Evolutionary conservation across 2,329 filamentous ascomycete species (phyloP).

Genomic region (Phyllosticta citribraziliensis): DNA sequence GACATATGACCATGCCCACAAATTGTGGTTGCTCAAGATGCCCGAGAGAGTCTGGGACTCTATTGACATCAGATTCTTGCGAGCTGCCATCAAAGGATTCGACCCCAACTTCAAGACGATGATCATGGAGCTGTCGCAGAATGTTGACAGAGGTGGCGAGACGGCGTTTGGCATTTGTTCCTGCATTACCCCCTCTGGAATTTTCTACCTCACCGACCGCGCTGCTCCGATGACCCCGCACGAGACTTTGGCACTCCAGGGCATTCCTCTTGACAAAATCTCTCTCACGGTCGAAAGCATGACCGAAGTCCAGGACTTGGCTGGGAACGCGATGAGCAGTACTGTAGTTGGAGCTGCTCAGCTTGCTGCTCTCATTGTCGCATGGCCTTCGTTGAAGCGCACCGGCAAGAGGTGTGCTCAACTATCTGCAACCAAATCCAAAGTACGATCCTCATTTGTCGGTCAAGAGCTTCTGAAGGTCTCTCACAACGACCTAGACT

Average conservation of each 20-base stretch:
- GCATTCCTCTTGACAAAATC: conserved; percentile 54
- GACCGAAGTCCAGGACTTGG: conserved; percentile 54
- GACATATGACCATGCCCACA: conserved; percentile 47
- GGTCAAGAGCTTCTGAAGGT: neutral
- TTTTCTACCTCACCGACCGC: conserved; percentile 50
- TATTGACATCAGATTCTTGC: conserved; percentile 52
- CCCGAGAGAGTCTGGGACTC: conserved; percentile 55
- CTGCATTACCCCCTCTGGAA: conserved; percentile 59
- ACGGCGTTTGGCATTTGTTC: conserved; percentile 47
- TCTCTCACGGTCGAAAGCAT: conserved; percentile 52
- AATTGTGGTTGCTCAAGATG: conserved; percentile 40
- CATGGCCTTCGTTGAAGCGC: neutral
- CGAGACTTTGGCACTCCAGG: conserved; percentile 58
- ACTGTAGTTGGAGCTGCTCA: conserved; percentile 60
- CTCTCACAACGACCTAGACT: neutral
- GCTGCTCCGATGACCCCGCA: conserved; percentile 52
- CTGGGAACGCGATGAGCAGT: conserved; percentile 71
- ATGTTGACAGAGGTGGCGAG: conserved; percentile 52
- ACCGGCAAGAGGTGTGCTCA: neutral
- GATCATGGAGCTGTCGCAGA: conserved; percentile 60
- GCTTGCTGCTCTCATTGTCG: conserved; percentile 46
- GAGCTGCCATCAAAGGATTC: conserved; percentile 37
- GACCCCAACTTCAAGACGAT: conserved; percentile 49
- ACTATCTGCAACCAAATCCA: neutral
- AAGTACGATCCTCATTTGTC: neutral